A percentile compares a stretch with the other conserved stretches of the same genome.
Evolutionary conservation across 1,139 yeast species (phyloP).

Genomic region (Geotrichum cucujoidarum): DNA sequence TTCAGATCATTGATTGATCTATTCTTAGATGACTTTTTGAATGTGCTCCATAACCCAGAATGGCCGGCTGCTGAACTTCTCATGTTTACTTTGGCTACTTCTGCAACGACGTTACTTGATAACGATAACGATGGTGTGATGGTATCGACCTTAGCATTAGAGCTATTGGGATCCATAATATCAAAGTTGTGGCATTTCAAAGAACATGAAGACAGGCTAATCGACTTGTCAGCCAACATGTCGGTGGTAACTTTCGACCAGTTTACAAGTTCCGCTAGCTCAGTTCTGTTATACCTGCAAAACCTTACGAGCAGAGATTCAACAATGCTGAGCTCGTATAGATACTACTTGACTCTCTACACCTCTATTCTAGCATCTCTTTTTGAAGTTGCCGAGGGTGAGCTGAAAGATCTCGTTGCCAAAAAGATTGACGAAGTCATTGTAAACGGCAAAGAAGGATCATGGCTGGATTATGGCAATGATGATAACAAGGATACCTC

Average conservation of each 20-base stretch:
- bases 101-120: conserved; percentile 36
- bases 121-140: conserved; percentile 21
- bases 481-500: neutral
- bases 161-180: conserved; percentile 54
- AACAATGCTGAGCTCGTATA: conserved; percentile 21
- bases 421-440: conserved; percentile 10
- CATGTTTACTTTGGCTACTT: conserved; percentile 42
- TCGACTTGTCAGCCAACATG: conserved; percentile 17
- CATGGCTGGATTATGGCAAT: conserved; percentile 18
- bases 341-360: conserved; percentile 19
- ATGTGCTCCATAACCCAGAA: conserved; percentile 49
- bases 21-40: conserved; percentile 52
- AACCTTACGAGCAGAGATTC: conserved; percentile 20
- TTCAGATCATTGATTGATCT: conserved; percentile 42
- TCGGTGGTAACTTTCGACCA: conserved; percentile 16
- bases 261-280: conserved; percentile 10
- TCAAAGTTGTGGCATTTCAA: conserved; percentile 37
- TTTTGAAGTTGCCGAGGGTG: conserved; percentile 13
- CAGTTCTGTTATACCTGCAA: conserved; percentile 22
- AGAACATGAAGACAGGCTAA: conserved; percentile 15
- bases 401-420: conserved; percentile 6
- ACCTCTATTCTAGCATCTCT: conserved; percentile 18
- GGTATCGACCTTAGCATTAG: conserved; percentile 42
- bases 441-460: conserved; percentile 21
- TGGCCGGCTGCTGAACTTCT: conserved; percentile 57